These are phyloP conservation scores for Neurospora sp. DNA, from an alignment of 495 filamentous ascomycete species.

Conservation along the genomic window DNA sequence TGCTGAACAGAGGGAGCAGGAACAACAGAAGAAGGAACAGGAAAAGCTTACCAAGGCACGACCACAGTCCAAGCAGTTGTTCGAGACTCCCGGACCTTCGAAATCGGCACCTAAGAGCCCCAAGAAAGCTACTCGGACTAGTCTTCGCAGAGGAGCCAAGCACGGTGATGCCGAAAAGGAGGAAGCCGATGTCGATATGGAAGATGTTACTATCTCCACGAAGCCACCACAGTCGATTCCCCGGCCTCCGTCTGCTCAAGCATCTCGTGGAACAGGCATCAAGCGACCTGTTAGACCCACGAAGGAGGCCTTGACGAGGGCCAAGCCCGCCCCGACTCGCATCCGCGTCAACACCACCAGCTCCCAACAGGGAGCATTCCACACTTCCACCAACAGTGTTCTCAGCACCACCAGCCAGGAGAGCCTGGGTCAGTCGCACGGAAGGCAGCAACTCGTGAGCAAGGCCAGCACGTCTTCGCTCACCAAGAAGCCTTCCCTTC, in stretches of 20 bases:
- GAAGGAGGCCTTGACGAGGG: constrained; percentile 53
- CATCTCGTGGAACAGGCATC: constrained; percentile 40
- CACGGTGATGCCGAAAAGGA: constrained; percentile 27
- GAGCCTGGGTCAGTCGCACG: constrained; percentile 32
- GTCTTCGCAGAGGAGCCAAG: constrained; percentile 41
- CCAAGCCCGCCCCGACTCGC: constrained; percentile 64
- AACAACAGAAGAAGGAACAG: constrained; percentile 9
- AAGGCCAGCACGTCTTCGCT: constrained; percentile 61
- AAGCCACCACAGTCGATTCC: constrained; percentile 48
- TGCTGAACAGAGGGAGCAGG: constrained; percentile 32
- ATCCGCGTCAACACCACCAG: constrained; percentile 68
- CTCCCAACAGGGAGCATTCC: constrained; percentile 48
- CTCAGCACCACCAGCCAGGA: constrained; percentile 51
- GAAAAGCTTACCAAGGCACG: constrained; percentile 3
- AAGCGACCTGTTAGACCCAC: constrained; percentile 62
- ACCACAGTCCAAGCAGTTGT: constrained; percentile 3
- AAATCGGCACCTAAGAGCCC: constrained; percentile 20
- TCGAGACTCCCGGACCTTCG: constrained; percentile 15
- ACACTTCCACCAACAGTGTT: constrained; percentile 44
- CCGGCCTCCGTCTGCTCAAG: constrained; percentile 35
- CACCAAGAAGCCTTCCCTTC: constrained; percentile 50
- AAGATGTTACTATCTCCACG: constrained; percentile 35
- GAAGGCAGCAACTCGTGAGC: constrained; percentile 36
- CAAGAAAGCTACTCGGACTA: constrained; percentile 35
- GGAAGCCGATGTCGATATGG: constrained; percentile 38